Evolutionary conservation across 202 grass and related monocot species (phyloP).

Genomic region (Sporobolus alterniflorus): DNA sequence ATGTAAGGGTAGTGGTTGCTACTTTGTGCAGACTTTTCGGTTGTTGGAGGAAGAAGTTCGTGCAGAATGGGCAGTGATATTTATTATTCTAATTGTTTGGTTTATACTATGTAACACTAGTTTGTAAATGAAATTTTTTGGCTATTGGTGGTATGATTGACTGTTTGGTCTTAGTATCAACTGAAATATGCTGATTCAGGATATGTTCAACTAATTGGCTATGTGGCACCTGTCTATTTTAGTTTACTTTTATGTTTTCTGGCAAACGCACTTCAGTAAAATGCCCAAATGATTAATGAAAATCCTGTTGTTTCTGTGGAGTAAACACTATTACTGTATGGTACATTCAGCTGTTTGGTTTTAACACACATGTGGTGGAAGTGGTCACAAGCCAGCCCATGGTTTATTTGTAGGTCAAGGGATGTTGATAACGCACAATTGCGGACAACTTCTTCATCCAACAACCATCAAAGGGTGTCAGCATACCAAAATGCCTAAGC

Average conservation of each 20-base stretch:
- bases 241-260: neutral
- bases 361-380: slow-evolving; percentile 78
- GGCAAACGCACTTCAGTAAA: neutral
- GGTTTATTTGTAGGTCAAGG: slow-evolving; percentile 94
- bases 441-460: too few species aligned
- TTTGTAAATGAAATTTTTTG: neutral
- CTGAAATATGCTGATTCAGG: neutral
- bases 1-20: too few species aligned
- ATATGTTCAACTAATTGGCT: neutral
- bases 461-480: too few species aligned
- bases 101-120: neutral
- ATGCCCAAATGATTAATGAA: neutral
- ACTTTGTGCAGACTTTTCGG: too few species aligned
- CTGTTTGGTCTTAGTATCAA: neutral
- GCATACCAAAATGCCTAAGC: too few species aligned
- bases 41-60: neutral
- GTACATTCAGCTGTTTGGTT: neutral
- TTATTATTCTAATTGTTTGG: too few species aligned
- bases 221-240: neutral
- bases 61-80: neutral
- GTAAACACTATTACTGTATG: neutral
- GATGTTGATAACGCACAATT: slow-evolving; percentile 98
- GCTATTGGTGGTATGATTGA: neutral
- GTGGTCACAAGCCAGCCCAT: slow-evolving; percentile 95
- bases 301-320: neutral